These are phyloP conservation scores for Amesomyces nigricolor DNA, from an alignment of 2,329 filamentous ascomycete genomes.

Conservation along the genomic window DNA sequence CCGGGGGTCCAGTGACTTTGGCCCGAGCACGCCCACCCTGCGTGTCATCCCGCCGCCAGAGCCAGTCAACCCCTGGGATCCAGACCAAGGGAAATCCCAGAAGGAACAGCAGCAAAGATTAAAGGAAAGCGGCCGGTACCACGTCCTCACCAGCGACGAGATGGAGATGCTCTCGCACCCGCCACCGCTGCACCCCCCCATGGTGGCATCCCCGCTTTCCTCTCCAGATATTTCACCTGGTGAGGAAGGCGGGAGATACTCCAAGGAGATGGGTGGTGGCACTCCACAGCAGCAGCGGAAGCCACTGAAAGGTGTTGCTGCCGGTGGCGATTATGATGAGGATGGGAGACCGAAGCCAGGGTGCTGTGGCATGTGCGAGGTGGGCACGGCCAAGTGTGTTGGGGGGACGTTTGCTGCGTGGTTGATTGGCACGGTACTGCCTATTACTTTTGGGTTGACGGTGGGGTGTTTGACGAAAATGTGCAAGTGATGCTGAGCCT, in stretches of 20 bases:
- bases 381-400: slow-evolving; percentile 1
- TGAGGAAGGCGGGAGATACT: neutral
- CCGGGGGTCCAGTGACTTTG: neutral
- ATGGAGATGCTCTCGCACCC: slow-evolving; percentile 13
- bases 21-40: slow-evolving; percentile 9
- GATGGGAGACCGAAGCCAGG: neutral
- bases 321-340: neutral
- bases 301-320: neutral
- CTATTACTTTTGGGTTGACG: slow-evolving; percentile 12
- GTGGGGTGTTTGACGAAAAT: neutral
- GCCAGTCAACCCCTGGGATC: neutral
- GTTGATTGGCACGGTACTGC: slow-evolving; percentile 13
- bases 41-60: slow-evolving; percentile 2
- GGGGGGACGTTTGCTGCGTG: slow-evolving; percentile 12
- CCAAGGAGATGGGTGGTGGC: neutral
- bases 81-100: neutral
- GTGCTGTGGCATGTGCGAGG: slow-evolving; percentile 11
- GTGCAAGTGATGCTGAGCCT: neutral
- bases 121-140: neutral
- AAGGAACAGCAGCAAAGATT: neutral
- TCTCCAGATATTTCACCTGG: neutral
- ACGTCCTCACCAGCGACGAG: slow-evolving; percentile 11
- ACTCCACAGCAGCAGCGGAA: neutral
- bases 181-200: neutral
- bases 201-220: neutral